phyloP scores from a whole-genome alignment of 441 rosid species.

The Flueggea neowawraea region DNA sequence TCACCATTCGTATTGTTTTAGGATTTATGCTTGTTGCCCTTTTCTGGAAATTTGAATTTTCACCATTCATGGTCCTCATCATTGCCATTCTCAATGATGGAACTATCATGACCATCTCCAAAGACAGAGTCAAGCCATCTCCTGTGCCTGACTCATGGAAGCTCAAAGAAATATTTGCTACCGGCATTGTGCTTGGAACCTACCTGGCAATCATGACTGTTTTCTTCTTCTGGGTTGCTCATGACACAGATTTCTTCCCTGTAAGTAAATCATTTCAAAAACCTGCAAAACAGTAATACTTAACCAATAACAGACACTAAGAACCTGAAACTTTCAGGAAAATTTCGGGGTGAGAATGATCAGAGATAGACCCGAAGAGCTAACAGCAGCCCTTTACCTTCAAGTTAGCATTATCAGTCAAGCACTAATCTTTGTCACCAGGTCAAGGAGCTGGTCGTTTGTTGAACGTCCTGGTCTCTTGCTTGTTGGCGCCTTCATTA shows the following conservation, averaged over 20 bases:
- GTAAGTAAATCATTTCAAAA: constrained; percentile 34
- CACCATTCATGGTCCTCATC: constrained; percentile 95
- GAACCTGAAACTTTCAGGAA: constrained; percentile 30
- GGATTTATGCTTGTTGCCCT: constrained; percentile 90
- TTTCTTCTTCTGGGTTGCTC: constrained; percentile 68
- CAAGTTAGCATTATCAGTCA: constrained; percentile 98
- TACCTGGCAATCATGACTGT: constrained; percentile 74
- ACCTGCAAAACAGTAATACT: neutral
- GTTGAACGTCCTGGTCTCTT: constrained; percentile 70
- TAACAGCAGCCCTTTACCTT: constrained; percentile 84
- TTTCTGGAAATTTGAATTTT: constrained; percentile 87
- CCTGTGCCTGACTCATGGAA: constrained; percentile 93
- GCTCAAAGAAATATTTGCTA: constrained; percentile 83
- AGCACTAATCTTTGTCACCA: constrained; percentile 90
- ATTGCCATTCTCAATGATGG: constrained; percentile 93
- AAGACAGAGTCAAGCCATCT: constrained; percentile 91
- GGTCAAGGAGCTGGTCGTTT: constrained; percentile 90
- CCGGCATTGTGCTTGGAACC: constrained; percentile 77
- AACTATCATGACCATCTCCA: constrained; percentile 96
- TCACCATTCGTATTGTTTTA: constrained; percentile 87
- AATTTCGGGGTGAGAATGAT: constrained; percentile 57
- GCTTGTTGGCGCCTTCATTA: constrained; percentile 60
- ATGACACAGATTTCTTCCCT: constrained; percentile 62
- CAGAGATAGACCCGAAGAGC: constrained; percentile 35
- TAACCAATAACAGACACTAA: neutral